Base-by-base conservation (phyloP, 2,329 filamentous ascomycete genomes). In the Pseudogymnoascus sp. region DNA sequence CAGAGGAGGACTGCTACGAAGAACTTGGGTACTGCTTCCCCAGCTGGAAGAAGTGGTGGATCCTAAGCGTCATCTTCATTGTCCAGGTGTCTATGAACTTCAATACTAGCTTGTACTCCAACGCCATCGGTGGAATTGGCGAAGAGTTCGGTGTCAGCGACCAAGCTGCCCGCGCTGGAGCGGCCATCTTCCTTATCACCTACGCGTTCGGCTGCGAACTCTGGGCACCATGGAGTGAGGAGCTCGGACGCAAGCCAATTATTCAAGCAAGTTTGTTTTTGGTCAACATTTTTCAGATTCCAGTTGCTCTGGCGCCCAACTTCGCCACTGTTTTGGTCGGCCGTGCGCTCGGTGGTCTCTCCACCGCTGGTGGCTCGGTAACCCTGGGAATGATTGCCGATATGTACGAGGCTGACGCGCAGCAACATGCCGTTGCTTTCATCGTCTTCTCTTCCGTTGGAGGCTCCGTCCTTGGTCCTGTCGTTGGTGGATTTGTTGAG, bases 141-240 rank as follows among this genome's bases (percentile, higher is more conserved):
- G 76, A 86, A 18, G 81, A 91, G 63, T 94, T 89, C 66, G 66
- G 75, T 54, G 86, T 93, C 64, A 87, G 85, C 64, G 76, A 77
- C 28, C 87, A 90, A 72, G 84, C 82, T 3, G 89, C 86, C 4
- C 83, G 89, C 60, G 82, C 84, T 61, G 90, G 90, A 70, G 88
- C 89, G 63, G 87, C 89, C 75, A 83, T 92, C 64, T 94, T 93
- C 75, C 75, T 95, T 38, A 81, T 94, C 58, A 74, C 86, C 2
- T 94, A 95, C 72, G 90, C 89, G 37, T 92, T 94, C 71, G 90
- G 90, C 36, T 94, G 90, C 72, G 90, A 94, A 73, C 80, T 93
- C 0, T 94, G 90, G 90, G 90, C 90, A 0, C 90, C 90, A 0
- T 94, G 90, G 88, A 89, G 85, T 50, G 90, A 95, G 72, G 90